A percentile compares a stretch with the other conserved stretches of the same genome.
Conservation (phyloP, 2,329 filamentous ascomycete species). For the Hypoxylon sp. region DNA sequence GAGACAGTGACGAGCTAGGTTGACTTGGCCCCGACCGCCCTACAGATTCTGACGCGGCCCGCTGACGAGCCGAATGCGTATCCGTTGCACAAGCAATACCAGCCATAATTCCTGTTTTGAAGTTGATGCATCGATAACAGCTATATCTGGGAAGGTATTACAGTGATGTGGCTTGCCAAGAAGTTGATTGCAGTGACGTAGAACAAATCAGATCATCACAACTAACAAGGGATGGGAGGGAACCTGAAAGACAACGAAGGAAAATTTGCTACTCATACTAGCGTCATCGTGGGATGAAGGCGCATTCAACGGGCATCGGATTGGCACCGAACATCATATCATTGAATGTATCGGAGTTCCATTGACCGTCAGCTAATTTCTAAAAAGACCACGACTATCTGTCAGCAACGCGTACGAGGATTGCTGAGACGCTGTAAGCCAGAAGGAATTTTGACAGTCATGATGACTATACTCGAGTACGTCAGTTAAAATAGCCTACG, state of each 20-base stretch:
- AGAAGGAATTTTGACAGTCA: not conserved
- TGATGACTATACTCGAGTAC: not conserved
- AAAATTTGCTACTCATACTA: conserved; percentile 9
- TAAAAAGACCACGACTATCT: not conserved
- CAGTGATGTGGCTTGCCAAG: conserved; percentile 33
- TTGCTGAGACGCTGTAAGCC: conserved; percentile 2
- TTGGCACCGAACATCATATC: conserved; percentile 2
- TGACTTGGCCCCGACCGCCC: conserved; percentile 12
- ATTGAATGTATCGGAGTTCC: not conserved
- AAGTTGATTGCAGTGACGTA: not conserved
- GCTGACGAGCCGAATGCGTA: conserved; percentile 16
- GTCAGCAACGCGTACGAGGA: not conserved
- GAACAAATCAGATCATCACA: conserved; percentile 18
- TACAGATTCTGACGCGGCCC: conserved; percentile 18
- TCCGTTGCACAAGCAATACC: not conserved
- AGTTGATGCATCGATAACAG: not conserved
- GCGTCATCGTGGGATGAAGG: conserved; percentile 3
- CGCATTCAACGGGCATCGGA: not conserved
- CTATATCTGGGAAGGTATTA: conserved; percentile 3
- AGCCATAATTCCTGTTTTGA: not conserved
- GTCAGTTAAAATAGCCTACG: conserved; percentile 14
- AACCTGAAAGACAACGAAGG: conserved; percentile 4
- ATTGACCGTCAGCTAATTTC: conserved; percentile 1
- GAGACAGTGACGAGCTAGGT: conserved; percentile 6
- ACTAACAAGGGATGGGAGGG: conserved; percentile 8